Evolutionary conservation across 2,329 filamentous ascomycete genomes (phyloP), one percentile per base, ranked within the genome.

Genomic region (Penicillium brasilianum): DNA sequence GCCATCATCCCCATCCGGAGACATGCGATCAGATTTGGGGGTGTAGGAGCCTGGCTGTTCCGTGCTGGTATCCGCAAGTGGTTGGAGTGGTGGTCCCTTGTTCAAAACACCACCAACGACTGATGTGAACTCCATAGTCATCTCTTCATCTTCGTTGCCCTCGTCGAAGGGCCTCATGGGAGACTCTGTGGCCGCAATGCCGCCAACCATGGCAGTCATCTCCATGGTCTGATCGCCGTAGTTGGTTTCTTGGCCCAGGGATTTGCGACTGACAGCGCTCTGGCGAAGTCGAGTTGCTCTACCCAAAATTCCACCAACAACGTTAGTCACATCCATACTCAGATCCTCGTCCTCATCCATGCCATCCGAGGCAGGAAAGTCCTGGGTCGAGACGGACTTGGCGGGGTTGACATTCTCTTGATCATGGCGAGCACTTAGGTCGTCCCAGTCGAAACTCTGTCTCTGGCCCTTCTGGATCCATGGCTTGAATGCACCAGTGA

Each of bases 321-420:
- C 91, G 57, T 87, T 87, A 1, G 94, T 97, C 8, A 97, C 91
- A 69, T 98, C 94, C 94, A 98, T 97, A 22, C 92, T 95, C 83
- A 96, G 88, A 41, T 93, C 91, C 65, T 87, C 85, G 20, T 85
- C 84, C 25, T 84, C 80, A 13, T 84, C 82, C 5, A 78, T 73
- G 25, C 82, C 55, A 81, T 77, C 60, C 75, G 75, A 28, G 63
- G 61, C 58, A 64, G 70, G 62, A 11, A 61, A 49, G 52, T 64
- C 54, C 16, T 58, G 44, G 7, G 39, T 28, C 8, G 59, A 50
- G 43, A 34, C 34, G 54, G 20, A 28, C n/a, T 72, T 70, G 41
- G 76, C 73, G 14, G 74, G 76, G 55, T 78, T 72, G 11, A 77
- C 56, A 62, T 82, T 82, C 61, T 82, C 81, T 58, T 82, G 80